These are phyloP conservation scores for Aspergillus baeticus DNA, from an alignment of 495 filamentous ascomycete species.

Conservation along the genomic window DNA sequence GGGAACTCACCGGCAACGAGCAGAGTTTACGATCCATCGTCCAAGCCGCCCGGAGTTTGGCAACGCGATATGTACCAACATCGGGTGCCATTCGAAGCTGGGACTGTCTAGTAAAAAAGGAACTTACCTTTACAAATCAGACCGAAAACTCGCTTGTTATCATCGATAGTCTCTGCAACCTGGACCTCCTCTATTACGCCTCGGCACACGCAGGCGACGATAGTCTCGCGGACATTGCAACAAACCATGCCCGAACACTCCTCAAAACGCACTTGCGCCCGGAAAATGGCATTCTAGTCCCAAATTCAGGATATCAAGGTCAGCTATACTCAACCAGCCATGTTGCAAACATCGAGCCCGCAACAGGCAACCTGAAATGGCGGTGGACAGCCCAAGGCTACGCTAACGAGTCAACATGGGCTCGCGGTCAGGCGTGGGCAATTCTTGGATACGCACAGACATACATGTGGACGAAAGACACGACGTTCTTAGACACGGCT, in stretches of 20 bases:
- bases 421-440: slow-evolving; percentile 45
- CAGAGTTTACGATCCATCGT: slow-evolving; percentile 27
- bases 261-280: slow-evolving; percentile 32
- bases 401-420: slow-evolving; percentile 35
- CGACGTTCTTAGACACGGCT: slow-evolving; percentile 34
- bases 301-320: slow-evolving; percentile 7
- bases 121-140: slow-evolving; percentile 20
- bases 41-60: slow-evolving; percentile 33
- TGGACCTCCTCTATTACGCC: slow-evolving; percentile 44
- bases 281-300: slow-evolving; percentile 11
- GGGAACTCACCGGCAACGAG: slow-evolving; percentile 34
- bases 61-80: slow-evolving; percentile 30
- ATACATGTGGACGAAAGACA: slow-evolving; percentile 40
- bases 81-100: slow-evolving; percentile 42
- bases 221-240: slow-evolving; percentile 30
- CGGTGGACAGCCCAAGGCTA: slow-evolving; percentile 41
- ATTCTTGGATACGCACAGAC: slow-evolving; percentile 44
- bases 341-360: slow-evolving; percentile 41
- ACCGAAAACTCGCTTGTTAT: slow-evolving; percentile 40
- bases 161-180: slow-evolving; percentile 45
- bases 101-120: slow-evolving; percentile 27
- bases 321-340: slow-evolving; percentile 32
- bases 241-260: slow-evolving; percentile 32
- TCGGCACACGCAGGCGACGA: slow-evolving; percentile 27
- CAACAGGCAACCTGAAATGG: slow-evolving; percentile 31